Base-by-base conservation (phyloP, 176 grass and related monocot species). In the Musa troglodytarum region DNA sequence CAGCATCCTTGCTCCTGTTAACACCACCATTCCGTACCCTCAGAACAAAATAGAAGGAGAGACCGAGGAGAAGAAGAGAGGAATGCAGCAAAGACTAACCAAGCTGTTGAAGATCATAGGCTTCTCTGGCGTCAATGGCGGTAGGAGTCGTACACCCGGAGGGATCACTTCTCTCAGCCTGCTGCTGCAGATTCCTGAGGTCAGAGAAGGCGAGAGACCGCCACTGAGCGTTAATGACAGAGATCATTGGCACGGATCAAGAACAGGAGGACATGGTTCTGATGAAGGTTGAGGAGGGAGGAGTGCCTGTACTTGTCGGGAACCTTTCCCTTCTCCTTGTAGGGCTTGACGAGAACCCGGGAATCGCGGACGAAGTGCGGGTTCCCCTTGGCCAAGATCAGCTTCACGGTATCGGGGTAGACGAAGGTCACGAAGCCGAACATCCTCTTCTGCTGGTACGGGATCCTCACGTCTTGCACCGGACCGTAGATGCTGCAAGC, bases 371-470 rank as follows among this genome's bases (percentile, higher is more conserved):
- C 91, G 79, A 96, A 96, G 65, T 96, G 93, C 1, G 93, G 93
- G 77, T 96, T 96, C 49, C 93, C 93, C 74, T 96, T 96, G 8
- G 89, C 93, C 34, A 96, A 78, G 75, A 96, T 96, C 57, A 96
- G 81, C 87, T 90, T 90, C 83, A 96, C 89, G 8, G 93, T 96
- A 65, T 96, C 93, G 1, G 89, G 87, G 75, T 93, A 98, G 59
- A 98, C 86, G 78, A 98, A 98, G 77, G 94, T 98, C 71, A 98
- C 94, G 74, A 98, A 98, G 2, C 94, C 94, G 63, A 98, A 98
- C 94, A 98, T 98, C 59, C 94, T 82, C 88, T 98, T 98, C 83
- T 93, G 94, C 84, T 98, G 94, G 82, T 93, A 98, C 14, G 94
- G 94, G 69, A 98, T 93, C 71, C 94, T 85, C 23, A 98, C 94